These are phyloP conservation scores for Saccharomyces pastorianus DNA, from an alignment of 1,139 yeast species.

Conservation along the genomic window DNA sequence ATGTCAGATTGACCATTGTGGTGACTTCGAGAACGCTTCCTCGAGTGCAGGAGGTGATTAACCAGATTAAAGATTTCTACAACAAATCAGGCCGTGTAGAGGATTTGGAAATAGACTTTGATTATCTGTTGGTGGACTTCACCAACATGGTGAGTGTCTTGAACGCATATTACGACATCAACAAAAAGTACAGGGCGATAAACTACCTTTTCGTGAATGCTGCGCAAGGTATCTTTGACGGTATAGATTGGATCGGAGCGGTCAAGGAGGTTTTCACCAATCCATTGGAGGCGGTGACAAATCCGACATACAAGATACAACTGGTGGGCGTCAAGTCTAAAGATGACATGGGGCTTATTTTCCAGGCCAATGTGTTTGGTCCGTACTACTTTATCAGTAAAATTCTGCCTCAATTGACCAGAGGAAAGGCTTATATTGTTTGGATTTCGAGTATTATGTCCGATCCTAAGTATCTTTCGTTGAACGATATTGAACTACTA, in stretches of 20 bases:
- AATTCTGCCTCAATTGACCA: conserved; percentile 46
- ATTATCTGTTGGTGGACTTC: conserved; percentile 79
- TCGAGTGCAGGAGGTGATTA: conserved; percentile 70
- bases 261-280: conserved; percentile 49
- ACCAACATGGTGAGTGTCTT: conserved; percentile 83
- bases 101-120: conserved; percentile 56
- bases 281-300: conserved; percentile 77
- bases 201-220: conserved; percentile 82
- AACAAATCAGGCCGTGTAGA: conserved; percentile 26
- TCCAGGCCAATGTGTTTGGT: conserved; percentile 92
- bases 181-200: conserved; percentile 51
- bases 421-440: conserved; percentile 53
- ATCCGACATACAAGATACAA: conserved; percentile 78
- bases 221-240: conserved; percentile 79
- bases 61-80: conserved; percentile 43
- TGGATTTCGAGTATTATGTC: conserved; percentile 87
- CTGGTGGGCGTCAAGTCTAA: conserved; percentile 59
- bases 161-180: conserved; percentile 63
- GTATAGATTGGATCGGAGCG: conserved; percentile 81
- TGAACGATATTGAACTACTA: conserved; percentile 66
- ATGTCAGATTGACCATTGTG: conserved; percentile 58
- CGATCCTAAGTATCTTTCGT: conserved; percentile 57
- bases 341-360: conserved; percentile 78
- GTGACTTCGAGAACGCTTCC: conserved; percentile 87
- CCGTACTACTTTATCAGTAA: conserved; percentile 77